Evolutionary conservation across 2,329 filamentous ascomycete genomes (phyloP).

Genomic region (Colletotrichum orbiculare): DNA sequence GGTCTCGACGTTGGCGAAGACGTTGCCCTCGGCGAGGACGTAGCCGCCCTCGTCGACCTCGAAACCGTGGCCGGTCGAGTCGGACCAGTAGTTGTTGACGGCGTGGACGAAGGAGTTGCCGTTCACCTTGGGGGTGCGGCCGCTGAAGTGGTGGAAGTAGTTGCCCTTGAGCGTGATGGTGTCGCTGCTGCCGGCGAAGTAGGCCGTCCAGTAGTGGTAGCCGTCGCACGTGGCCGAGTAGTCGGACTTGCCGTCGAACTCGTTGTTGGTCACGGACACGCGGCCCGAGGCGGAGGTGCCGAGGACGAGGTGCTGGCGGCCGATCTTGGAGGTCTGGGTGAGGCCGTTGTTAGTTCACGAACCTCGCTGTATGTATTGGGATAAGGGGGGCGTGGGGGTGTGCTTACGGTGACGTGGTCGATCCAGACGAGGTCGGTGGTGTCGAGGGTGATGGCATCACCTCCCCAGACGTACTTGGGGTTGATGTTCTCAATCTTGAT

Average conservation of each 20-base stretch:
- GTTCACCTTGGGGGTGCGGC: slow-evolving; percentile 67
- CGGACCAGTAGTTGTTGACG: slow-evolving; percentile 71
- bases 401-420: slow-evolving; percentile 58
- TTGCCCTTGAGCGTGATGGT: slow-evolving; percentile 69
- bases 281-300: slow-evolving; percentile 63
- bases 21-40: slow-evolving; percentile 66
- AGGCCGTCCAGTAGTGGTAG: slow-evolving; percentile 70
- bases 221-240: slow-evolving; percentile 69
- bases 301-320: slow-evolving; percentile 70
- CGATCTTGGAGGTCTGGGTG: slow-evolving; percentile 61
- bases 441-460: slow-evolving; percentile 66
- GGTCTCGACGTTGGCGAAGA: slow-evolving; percentile 64
- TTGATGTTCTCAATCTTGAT: slow-evolving; percentile 49
- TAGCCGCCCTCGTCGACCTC: slow-evolving; percentile 57
- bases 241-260: slow-evolving; percentile 64
- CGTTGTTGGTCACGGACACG: slow-evolving; percentile 69
- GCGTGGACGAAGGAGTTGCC: slow-evolving; percentile 68
- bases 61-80: slow-evolving; percentile 66
- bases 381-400: not conserved
- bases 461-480: slow-evolving; percentile 69
- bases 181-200: slow-evolving; percentile 67
- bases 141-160: slow-evolving; percentile 70
- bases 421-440: slow-evolving; percentile 60
- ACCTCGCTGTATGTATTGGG: not conserved
- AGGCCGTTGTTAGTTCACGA: not conserved